Conservation (phyloP, 495 filamentous ascomycete genomes). For the Xylaria venustula region DNA sequence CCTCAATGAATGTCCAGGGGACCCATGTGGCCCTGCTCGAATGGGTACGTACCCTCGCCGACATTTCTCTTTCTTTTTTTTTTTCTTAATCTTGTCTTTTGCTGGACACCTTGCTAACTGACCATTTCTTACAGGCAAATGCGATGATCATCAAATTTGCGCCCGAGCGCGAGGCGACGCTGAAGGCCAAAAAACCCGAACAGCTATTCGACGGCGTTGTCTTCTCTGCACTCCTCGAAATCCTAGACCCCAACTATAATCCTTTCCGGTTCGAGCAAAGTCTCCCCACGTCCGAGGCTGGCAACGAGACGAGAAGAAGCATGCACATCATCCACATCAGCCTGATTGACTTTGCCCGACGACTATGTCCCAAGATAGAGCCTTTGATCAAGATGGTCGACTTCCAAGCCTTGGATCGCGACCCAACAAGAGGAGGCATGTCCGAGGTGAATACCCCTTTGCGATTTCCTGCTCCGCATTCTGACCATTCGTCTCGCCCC, state of each 20-base stretch:
- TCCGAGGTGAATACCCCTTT: conserved; percentile 21
- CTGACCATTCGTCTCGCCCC: neutral
- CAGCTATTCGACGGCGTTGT: conserved; percentile 75
- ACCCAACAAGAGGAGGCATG: conserved; percentile 25
- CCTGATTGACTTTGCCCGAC: conserved; percentile 21
- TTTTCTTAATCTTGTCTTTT: neutral
- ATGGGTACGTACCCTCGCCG: conserved; percentile 35
- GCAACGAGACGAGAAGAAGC: conserved; percentile 25
- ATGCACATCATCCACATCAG: conserved; percentile 31
- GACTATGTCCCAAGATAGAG: conserved; percentile 21
- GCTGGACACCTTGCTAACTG: conserved; percentile 16
- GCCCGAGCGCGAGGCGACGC: conserved; percentile 19
- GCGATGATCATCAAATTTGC: conserved; percentile 22
- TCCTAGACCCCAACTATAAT: conserved; percentile 57
- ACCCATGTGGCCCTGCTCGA: conserved; percentile 43
- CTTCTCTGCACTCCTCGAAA: conserved; percentile 62
- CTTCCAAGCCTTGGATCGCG: conserved; percentile 25
- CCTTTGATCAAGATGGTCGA: conserved; percentile 25
- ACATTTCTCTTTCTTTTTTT: neutral
- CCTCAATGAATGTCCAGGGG: conserved; percentile 24
- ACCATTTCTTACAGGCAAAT: conserved; percentile 19
- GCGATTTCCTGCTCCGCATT: neutral
- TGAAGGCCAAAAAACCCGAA: conserved; percentile 38
- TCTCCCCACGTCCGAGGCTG: conserved; percentile 15
- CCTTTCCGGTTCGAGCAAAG: conserved; percentile 63